Evolutionary conservation across 148 eudicot species (phyloP).

Genomic region (Suaeda aralocaspica): DNA sequence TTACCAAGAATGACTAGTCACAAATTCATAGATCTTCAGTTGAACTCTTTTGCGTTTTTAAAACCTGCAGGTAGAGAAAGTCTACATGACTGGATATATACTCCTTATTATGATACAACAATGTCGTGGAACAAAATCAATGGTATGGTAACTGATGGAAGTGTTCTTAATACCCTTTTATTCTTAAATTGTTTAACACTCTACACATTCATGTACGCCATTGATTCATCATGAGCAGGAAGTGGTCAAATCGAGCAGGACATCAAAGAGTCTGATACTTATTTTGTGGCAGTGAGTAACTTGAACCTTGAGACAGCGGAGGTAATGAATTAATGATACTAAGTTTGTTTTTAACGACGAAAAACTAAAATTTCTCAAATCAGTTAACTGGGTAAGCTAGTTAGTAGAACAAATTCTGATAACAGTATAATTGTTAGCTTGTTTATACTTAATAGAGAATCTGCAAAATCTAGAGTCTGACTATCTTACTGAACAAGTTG

Average conservation of each 20-base stretch:
- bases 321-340: too few species aligned
- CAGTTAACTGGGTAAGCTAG: too few species aligned
- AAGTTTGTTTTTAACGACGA: too few species aligned
- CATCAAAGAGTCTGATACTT: conserved; percentile 35
- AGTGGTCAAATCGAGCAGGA: conserved; percentile 38
- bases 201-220: not conserved
- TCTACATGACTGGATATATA: conserved; percentile 42
- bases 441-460: too few species aligned
- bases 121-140: conserved; percentile 49
- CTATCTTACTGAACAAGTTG: not conserved
- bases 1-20: not conserved
- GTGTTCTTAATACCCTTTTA: not conserved
- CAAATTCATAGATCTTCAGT: not conserved
- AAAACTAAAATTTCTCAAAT: too few species aligned
- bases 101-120: conserved; percentile 46
- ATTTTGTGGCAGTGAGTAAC: conserved; percentile 54
- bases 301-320: conserved; percentile 40
- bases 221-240: conserved; percentile 34
- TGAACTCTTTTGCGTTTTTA: not conserved
- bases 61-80: conserved; percentile 40
- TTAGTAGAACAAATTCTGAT: too few species aligned
- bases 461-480: not conserved
- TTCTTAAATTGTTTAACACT: too few species aligned
- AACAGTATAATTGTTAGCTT: too few species aligned
- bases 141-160: conserved; percentile 26